Evolutionary conservation across 257 asterid species (phyloP), one percentile per base, ranked within the genome.

Genomic region (Solanum rostratum): DNA sequence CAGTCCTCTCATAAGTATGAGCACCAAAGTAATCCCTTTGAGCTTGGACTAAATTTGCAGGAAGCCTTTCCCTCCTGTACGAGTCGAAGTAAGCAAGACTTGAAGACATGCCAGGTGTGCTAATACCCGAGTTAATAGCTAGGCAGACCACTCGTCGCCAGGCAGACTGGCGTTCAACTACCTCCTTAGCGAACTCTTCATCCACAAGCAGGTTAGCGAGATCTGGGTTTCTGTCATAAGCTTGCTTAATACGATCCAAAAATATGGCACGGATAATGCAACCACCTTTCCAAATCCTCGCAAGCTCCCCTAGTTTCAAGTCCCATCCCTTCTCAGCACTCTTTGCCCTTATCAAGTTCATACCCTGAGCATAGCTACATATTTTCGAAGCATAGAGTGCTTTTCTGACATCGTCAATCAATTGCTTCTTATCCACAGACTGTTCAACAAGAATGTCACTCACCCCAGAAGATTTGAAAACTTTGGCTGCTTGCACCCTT

Each of bases 11-110:
- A 13, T 96, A 96, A 1, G 99, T 94, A 82, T 96, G 99, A 71
- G 99, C 99, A 41, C 99, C 98, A 80, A 96, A 96, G 87, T 96
- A 96, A 88, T 96, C 99, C 85, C 99, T 87, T 86, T 96, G 99
- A 84, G 99, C 98, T 70, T 96, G 99, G 52, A 96, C 97, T 94
- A 96, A 84, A 85, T 96, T 96, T 20, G 99, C 99, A 1, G 99
- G 98, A 87, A 94, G 86, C 27, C 95, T 91, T 88, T 71, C 98
- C 93, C 99, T 92, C 84, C 99, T 84, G 82, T 96, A 96, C 0
- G 97, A 89, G 85, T 96, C 99, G 43, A 94, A 96, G 79, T 96
- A 96, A 52, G 99, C 99, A 82, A 96, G 96, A 87, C 98, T 94
- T 63, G 98, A 90, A 24, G 96, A 94, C 99, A 96, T 96, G 79